phyloP scores from a whole-genome alignment of 192 early-diverging fungal species.

The Backusella australiensis region DNA sequence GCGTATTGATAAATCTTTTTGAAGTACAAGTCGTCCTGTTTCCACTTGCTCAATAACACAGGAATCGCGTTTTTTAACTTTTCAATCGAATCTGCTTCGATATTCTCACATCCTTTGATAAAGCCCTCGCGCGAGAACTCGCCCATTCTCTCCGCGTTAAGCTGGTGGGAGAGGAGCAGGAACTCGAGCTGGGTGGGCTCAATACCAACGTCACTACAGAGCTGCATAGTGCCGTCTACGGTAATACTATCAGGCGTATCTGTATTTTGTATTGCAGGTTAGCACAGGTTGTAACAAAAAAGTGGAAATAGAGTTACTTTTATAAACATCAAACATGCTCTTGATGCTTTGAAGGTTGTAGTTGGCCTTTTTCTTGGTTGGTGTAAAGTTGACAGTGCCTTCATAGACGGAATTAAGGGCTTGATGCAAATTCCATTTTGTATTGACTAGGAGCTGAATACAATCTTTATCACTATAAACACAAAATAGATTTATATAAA shows the following conservation, averaged over 20 bases:
- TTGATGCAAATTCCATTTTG: slow-evolving; percentile 65
- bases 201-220: slow-evolving; percentile 68
- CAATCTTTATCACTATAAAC: slow-evolving; percentile 55
- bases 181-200: slow-evolving; percentile 74
- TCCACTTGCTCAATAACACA: slow-evolving; percentile 41
- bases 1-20: slow-evolving; percentile 75
- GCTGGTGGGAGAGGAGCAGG: slow-evolving; percentile 66
- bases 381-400: slow-evolving; percentile 17
- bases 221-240: slow-evolving; percentile 69
- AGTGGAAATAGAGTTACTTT: slow-evolving; percentile 45
- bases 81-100: slow-evolving; percentile 67
- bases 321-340: slow-evolving; percentile 70
- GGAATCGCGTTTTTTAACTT: slow-evolving; percentile 57
- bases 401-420: slow-evolving; percentile 65
- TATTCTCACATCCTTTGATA: slow-evolving; percentile 67
- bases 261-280: slow-evolving; percentile 29
- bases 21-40: slow-evolving; percentile 56
- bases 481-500: background rate
- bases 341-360: slow-evolving; percentile 28
- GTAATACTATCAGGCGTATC: slow-evolving; percentile 60
- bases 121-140: slow-evolving; percentile 72
- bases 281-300: background rate
- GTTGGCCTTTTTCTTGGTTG: background rate
- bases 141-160: slow-evolving; percentile 69
- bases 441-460: slow-evolving; percentile 47